A percentile compares a stretch with the other conserved stretches of the same genome.
phyloP scores from a whole-genome alignment of 176 grass and related monocot genomes.

The Panicum miliaceum region DNA sequence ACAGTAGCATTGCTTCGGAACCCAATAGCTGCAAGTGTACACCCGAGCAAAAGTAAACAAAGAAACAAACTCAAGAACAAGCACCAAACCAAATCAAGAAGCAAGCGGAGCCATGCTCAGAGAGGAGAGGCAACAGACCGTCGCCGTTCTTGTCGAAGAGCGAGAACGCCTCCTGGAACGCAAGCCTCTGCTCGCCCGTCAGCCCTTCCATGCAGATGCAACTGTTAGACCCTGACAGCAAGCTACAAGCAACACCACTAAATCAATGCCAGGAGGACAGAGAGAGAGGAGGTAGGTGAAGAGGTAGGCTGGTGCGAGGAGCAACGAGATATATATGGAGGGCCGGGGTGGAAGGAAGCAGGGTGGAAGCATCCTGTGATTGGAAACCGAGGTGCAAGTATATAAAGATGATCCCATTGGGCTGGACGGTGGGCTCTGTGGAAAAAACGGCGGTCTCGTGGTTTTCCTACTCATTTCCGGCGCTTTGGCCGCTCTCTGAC shows the following conservation, averaged over 20 bases:
- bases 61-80: neutral
- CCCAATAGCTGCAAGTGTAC: neutral
- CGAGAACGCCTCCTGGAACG: slow-evolving; percentile 73
- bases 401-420: slow-evolving; percentile 29
- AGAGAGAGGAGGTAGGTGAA: neutral
- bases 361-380: slow-evolving; percentile 44
- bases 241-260: neutral
- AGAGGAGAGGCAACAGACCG: slow-evolving; percentile 36
- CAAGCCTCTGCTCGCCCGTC: slow-evolving; percentile 64
- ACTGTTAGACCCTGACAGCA: neutral
- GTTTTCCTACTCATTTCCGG: slow-evolving; percentile 59
- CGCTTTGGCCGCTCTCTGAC: slow-evolving; percentile 23
- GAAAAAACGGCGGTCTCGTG: slow-evolving; percentile 19
- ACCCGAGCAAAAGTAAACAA: neutral
- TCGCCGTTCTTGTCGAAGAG: slow-evolving; percentile 89
- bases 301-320: neutral
- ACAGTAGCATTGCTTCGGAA: slow-evolving; percentile 4
- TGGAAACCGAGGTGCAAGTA: neutral
- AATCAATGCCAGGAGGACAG: neutral
- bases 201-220: slow-evolving; percentile 54
- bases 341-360: slow-evolving; percentile 1
- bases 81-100: neutral
- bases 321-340: slow-evolving; percentile 12
- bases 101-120: neutral
- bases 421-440: slow-evolving; percentile 38